Evolutionary conservation across 148 eudicot species (phyloP), one percentile per base, ranked within the genome.

Genomic region (Gaultheria prostrata): DNA sequence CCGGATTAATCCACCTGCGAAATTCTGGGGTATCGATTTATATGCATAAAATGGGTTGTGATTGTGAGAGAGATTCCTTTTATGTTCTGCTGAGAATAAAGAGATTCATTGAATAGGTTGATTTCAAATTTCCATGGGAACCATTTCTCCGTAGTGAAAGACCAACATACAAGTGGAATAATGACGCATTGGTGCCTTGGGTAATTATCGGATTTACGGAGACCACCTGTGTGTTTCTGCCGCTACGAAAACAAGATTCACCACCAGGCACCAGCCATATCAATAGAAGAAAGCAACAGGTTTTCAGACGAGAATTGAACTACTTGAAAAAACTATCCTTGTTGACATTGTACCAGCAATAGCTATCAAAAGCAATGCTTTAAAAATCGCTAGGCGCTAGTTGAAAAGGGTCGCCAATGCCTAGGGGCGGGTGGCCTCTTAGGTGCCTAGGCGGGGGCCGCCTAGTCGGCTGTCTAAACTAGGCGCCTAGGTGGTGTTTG

Each of bases 211-310:
- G 95, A 97, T 84, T 97, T 97, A 24, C 59, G 88, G 28, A 79
- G 88, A 97, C 99, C 99, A 97, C 85, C 90, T 87, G 15, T 95
- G 99, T 49, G 99, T 93, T 83, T 94, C 99, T 70, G 87, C 91
- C 45, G 99, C 98, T 56, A 98, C 93, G 79, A 97, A 79, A 21
- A 63, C 84, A 86, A 95, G 99, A 90, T 97, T 97, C 56, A 90
- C 89, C n/a, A n/a, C n/a, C n/a, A n/a, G n/a, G n/a, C 79, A 95
- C 98, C 99, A 95, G 91, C 85, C 81, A 83, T 63, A 59, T 56
- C 51, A 57, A 77, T 20, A 35, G 7, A 67, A 53, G 28, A 32
- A 78, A 67, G 1, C 13, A 70, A 30, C 3, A 30, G 21, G n/a
- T 1, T 8, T 15, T 2, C 59, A 65, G 39, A 48, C 6, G 26